Evolutionary conservation across 2,329 filamentous ascomycete genomes (phyloP), one percentile per base, ranked within the genome.

Genomic region (Cyphellophora attinorum): DNA sequence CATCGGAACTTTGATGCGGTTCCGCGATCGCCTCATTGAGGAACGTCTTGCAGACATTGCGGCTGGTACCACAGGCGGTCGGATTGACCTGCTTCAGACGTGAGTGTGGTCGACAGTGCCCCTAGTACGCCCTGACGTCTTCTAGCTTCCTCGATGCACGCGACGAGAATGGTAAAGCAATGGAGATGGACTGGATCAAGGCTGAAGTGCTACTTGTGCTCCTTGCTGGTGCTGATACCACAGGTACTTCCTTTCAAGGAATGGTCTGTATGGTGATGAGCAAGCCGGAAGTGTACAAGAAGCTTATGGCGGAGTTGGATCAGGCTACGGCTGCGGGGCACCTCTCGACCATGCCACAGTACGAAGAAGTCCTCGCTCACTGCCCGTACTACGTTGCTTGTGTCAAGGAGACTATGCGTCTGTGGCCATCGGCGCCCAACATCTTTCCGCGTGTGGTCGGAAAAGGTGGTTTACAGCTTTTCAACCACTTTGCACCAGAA

Each of bases 1-100:
- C 1, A 71, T 75, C 19, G 71, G 71, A 1, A 65, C 62, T 1
- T 47, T 75, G 36, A 75, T 76, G 69, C 59, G 67, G 6, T 75
- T 74, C 51, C 66, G 71, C 3, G 72, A 76, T 43, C 59, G 60
- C 16, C 58, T 76, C 2, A 63, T 76, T 37, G 48, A 54, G 14
- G 53, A 72, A 41, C 61, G 72, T 1, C 52, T 64, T 15, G 50
- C 59, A 16, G 67, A 72, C 33, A 58, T 73, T 13, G 56, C 65
- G 32, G 49, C 55, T 4, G 68, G 64, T 1, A 67, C 63, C 6
- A 55, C 59, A 0, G 47, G 53, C 5, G 60, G 58, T 1, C 60
- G 66, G 4, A 54, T 66, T 14, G 72, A 76, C 45, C 55, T 76
- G 0, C 56, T 77, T 4, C 71, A 76, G 45, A 72, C 65, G 48